phyloP scores from a whole-genome alignment of 2,329 filamentous ascomycete genomes.

The Ascochyta clinopodiicola region DNA sequence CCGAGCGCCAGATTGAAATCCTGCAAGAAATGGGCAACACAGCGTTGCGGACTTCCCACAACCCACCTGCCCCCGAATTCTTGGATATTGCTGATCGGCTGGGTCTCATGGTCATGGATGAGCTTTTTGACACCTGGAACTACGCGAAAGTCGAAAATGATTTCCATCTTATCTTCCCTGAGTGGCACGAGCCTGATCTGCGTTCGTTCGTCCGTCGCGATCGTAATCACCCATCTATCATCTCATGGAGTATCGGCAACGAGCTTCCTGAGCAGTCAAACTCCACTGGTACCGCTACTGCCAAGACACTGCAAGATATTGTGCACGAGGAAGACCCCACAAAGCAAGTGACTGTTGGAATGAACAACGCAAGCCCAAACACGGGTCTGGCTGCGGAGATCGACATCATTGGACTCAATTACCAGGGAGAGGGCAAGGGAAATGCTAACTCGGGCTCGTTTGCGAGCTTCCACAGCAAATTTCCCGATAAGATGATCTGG shows the following conservation, averaged over 20 bases:
- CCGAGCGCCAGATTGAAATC: constrained; percentile 58
- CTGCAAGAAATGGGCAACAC: constrained; percentile 60
- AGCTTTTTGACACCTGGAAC: constrained; percentile 62
- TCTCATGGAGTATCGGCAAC: constrained; percentile 62
- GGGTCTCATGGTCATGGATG: constrained; percentile 60
- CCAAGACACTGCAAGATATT: constrained; percentile 52
- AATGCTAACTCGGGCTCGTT: constrained; percentile 52
- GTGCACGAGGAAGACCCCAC: constrained; percentile 57
- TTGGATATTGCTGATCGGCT: constrained; percentile 58
- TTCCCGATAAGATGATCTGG: constrained; percentile 55
- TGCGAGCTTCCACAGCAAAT: constrained; percentile 53
- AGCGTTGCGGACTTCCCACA: constrained; percentile 60
- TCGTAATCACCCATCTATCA: constrained; percentile 61
- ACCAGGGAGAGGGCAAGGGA: constrained; percentile 60
- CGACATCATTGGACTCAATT: constrained; percentile 62
- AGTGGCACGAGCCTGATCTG: constrained; percentile 62
- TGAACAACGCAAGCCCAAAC: constrained; percentile 56
- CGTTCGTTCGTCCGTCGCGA: constrained; percentile 60
- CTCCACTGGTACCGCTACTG: constrained; percentile 42
- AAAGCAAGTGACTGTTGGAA: constrained; percentile 53
- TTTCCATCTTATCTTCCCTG: constrained; percentile 59
- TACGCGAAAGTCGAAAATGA: constrained; percentile 55
- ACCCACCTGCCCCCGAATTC: constrained; percentile 60
- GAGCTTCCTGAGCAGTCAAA: constrained; percentile 59
- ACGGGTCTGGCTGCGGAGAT: constrained; percentile 51